Evolutionary conservation across 257 asterid genomes (phyloP), one percentile per base, ranked within the genome.

Genomic region (Solanum tacnaense): DNA sequence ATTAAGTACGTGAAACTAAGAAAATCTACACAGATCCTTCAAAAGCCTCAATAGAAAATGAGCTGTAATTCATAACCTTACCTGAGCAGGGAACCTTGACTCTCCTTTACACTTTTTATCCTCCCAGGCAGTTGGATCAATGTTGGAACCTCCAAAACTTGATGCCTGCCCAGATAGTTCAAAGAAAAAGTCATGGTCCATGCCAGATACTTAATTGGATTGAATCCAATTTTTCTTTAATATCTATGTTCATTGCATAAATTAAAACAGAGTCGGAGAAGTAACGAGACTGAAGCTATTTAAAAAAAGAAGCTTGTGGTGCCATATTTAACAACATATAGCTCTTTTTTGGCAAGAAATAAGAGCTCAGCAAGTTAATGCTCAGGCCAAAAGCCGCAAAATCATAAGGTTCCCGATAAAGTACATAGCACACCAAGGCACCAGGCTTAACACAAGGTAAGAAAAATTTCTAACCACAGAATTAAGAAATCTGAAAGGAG

Each of bases 81-180:
- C 99, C 98, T 97, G 99, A 39, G 99, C 98, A 87, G 99, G 98
- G 89, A 97, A 97, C 90, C 99, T 95, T 4, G 99, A 95, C 91
- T 95, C 98, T 65, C 99, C 98, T 94, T 93, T 97, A 92, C 98
- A 97, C 88, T 97, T 97, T 88, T 97, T 95, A 92, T 95, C 98
- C 91, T 97, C 98, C 99, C 98, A 97, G 62, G 99, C 98, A 86
- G 98, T 97, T n/a, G 98, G 97, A 92, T 97, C 99, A 67, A 97
- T 95, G 94, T 97, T 95, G 84, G 97, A 92, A 86, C 98, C 98
- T 91, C 99, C 99, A 91, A 97, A 95, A 90, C 94, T 91, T 27
- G 92, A 62, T 9, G 99, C 98, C 99, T 97, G 91, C 36, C 34
- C 46, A 75, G 18, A 49, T 34, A 87, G 67, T 86, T 86, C 60